Evolutionary conservation across 2,329 filamentous ascomycete species (phyloP).

Genomic region (Mollisiaceae sp.): DNA sequence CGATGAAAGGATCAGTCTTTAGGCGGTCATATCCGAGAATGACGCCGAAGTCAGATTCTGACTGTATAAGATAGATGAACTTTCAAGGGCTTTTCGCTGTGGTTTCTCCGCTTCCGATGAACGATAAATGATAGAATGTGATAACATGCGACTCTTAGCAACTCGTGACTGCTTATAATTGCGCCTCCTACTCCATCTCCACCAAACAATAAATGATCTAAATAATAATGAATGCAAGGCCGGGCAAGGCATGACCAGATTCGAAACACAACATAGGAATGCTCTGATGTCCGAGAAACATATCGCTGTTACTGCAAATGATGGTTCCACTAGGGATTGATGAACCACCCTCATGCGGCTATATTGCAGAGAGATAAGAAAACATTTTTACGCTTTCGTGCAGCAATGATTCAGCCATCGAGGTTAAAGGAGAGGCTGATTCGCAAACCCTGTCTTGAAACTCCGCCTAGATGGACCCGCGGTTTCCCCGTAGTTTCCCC

Average conservation of each 20-base stretch:
- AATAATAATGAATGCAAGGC: too few relatives aligned
- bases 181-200: too few relatives aligned
- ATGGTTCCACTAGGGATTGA: neutral
- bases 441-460: constrained; percentile 13
- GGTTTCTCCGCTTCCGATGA: constrained; percentile 3
- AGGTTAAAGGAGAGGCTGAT: constrained; percentile 14
- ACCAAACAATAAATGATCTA: too few relatives aligned
- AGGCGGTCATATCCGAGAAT: constrained; percentile 11
- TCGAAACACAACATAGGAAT: neutral
- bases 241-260: neutral
- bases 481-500: constrained; percentile 25
- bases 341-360: constrained; percentile 5
- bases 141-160: constrained; percentile 8
- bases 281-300: neutral
- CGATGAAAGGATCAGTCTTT: constrained; percentile 6
- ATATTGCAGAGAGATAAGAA: constrained; percentile 1
- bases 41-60: neutral
- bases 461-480: constrained; percentile 26
- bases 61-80: constrained; percentile 11
- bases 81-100: neutral
- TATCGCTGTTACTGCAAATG: neutral
- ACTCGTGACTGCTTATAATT: neutral
- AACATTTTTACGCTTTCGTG: neutral
- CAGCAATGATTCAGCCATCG: constrained; percentile 13
- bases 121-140: neutral